Base-by-base conservation (phyloP, 805 yeast genomes). In the Zygotorulaspora chibaensis region DNA sequence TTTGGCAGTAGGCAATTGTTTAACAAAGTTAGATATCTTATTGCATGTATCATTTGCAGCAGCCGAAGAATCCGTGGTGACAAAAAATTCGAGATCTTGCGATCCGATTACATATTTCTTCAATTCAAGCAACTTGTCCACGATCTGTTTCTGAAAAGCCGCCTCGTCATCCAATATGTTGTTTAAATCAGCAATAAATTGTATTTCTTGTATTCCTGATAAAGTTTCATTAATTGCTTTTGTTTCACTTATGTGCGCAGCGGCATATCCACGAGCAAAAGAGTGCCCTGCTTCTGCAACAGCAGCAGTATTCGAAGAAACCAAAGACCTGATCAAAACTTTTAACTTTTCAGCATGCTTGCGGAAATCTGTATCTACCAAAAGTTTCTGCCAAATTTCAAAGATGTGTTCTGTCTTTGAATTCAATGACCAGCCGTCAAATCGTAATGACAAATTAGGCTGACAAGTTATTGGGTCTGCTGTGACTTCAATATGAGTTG, bases 201-300 rank as follows among this genome's bases (percentile, higher is more conserved):
- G 74, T 31, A 90, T 75, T 58, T 90, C 96, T 36, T 77, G 77
- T 42, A 93, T 70, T n/a, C 98, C 98, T 29, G 75, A 67, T 12
- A 89, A 64, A 8, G 69, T 58, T 57, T 91, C 95, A 43, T 72
- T 72, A 15, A 89, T 72, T 4, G 80, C 73, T 43, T 79, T 79
- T 15, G 80, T 72, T 1, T 76, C 68, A 1, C 88, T 80, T 3
- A 88, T 65, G 25, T 77, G 74, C 0, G 96, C 75, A 18, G 79
- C 71, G 2, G 95, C 82, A 56, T 71, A 77, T 4, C 80, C 72
- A 54, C 80, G 75, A 2, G 98, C 96, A 66, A 77, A 90, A 1
- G 83, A 70, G 61, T 93, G 97, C 0, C 99, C 99, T 45, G 84
- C 72, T 46, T 90, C 93, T 8, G 96, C 90, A 42, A 93, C 80